phyloP scores from a whole-genome alignment of 176 grass and related monocot genomes.

The Aegilops sharonensis region DNA sequence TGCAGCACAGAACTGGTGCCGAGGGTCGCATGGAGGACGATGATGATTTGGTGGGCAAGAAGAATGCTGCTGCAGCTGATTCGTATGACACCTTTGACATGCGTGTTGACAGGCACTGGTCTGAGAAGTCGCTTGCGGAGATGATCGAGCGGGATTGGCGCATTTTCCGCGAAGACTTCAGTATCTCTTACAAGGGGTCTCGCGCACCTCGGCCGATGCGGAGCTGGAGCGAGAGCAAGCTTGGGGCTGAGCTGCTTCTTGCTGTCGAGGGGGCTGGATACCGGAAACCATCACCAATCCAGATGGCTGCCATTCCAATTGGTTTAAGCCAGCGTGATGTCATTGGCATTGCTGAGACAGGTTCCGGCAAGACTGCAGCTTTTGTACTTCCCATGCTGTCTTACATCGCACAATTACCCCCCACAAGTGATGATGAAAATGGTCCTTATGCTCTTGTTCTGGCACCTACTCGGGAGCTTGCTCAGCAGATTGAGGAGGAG shows the following conservation, averaged over 20 bases:
- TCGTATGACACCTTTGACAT: constrained; percentile 84
- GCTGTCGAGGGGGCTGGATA: constrained; percentile 73
- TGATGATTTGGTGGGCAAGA: constrained; percentile 43
- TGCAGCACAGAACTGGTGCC: constrained; percentile 55
- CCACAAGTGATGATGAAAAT: constrained; percentile 84
- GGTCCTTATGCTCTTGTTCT: constrained; percentile 89
- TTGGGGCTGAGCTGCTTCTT: constrained; percentile 58
- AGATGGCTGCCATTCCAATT: constrained; percentile 94
- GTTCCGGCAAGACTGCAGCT: constrained; percentile 86
- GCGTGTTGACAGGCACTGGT: constrained; percentile 85
- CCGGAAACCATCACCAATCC: constrained; percentile 75
- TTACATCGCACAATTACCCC: constrained; percentile 75
- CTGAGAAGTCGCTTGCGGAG: constrained; percentile 67
- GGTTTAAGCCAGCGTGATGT: constrained; percentile 90
- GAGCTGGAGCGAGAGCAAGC: constrained; percentile 76
- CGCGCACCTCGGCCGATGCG: constrained; percentile 76
- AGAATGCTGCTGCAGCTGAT: constrained; percentile 60
- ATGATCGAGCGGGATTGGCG: constrained; percentile 91
- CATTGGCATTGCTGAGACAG: constrained; percentile 94
- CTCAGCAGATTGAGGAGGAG: constrained; percentile 94
- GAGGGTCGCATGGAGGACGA: constrained; percentile 41
- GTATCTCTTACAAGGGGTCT: constrained; percentile 92
- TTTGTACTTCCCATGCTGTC: constrained; percentile 90
- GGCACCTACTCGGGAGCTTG: constrained; percentile 91
- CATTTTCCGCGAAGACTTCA: constrained; percentile 89